Evolutionary conservation across 805 yeast species (phyloP).

Genomic region (Saturnispora silvae): DNA sequence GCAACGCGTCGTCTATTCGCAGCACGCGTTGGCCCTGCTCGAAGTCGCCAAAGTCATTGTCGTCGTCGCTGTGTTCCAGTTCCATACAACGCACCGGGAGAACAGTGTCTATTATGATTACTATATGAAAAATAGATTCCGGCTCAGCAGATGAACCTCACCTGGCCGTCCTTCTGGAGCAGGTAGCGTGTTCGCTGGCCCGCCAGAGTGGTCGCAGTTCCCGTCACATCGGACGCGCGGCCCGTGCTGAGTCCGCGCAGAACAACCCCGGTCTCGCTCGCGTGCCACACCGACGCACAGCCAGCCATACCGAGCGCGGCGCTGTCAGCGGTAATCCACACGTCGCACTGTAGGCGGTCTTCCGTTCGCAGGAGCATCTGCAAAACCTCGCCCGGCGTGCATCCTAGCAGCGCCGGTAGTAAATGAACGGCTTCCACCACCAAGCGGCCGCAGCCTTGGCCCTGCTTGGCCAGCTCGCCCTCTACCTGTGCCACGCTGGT

Average conservation of each 20-base stretch:
- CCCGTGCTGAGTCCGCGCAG: slow-evolving; percentile 6
- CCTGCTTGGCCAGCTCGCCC: not conserved
- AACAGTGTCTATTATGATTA: no score
- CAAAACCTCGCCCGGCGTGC: not conserved
- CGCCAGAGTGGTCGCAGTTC: not conserved
- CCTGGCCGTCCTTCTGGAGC: slow-evolving; percentile 1
- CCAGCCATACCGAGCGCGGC: slow-evolving; percentile 9
- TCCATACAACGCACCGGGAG: no score
- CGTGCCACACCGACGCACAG: not conserved
- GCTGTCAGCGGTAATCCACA: not conserved
- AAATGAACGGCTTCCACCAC: not conserved
- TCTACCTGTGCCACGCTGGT: not conserved
- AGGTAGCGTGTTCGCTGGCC: not conserved
- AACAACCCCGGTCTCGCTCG: not conserved
- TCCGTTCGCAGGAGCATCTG: not conserved
- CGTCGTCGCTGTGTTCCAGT: no score
- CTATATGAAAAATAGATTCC: no score
- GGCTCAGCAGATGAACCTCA: not conserved
- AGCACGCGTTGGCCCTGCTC: no score
- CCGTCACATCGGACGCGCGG: slow-evolving; percentile 3
- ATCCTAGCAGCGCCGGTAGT: not conserved
- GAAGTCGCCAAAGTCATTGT: no score
- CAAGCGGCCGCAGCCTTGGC: not conserved
- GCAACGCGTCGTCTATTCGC: no score
- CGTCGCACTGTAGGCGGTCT: not conserved